Base-by-base conservation (phyloP, 139 green algal species). In the Ettlia oleoabundans region DNA sequence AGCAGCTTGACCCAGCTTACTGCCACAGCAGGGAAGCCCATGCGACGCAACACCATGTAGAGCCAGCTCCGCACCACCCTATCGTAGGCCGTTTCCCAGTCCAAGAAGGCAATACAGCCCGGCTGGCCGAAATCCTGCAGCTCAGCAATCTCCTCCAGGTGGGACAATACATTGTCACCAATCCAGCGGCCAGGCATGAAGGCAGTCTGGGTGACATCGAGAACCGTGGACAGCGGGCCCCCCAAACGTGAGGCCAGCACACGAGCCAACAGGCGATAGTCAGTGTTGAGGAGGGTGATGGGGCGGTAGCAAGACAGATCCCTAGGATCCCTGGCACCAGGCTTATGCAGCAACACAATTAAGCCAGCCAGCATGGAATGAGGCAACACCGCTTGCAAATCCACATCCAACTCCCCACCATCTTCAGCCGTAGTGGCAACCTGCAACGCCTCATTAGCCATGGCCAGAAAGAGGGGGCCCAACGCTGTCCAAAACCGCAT, bases 61-160 rank as follows among this genome's bases (percentile, higher is more conserved):
- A n/a, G n/a, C n/a, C n/a, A n/a, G n/a, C n/a, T n/a, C n/a, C n/a
- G n/a, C n/a, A n/a, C n/a, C n/a, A n/a, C n/a, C n/a, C n/a, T n/a
- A n/a, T n/a, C n/a, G n/a, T n/a, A n/a, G n/a, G n/a, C n/a, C n/a
- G n/a, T n/a, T n/a, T n/a, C n/a, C n/a, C n/a, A n/a, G n/a, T n/a
- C n/a, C n/a, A n/a, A n/a, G n/a, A n/a, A n/a, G n/a, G n/a, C n/a
- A n/a, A n/a, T n/a, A n/a, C n/a, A n/a, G n/a, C n/a, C n/a, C n/a
- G n/a, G n/a, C n/a, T n/a, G n/a, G n/a, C n/a, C n/a, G n/a, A n/a
- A n/a, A n/a, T n/a, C n/a, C n/a, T n/a, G n/a, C n/a, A n/a, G n/a
- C n/a, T n/a, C n/a, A n/a, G n/a, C n/a, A n/a, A 67, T 24, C 61
- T 67, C 61, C 61, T 67, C 61, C n/a, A 67, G 61, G 61, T 67